Evolutionary conservation across 164 flowering plant genomes (phyloP).

Genomic region (Kalanchoe fedtschenkoi): DNA sequence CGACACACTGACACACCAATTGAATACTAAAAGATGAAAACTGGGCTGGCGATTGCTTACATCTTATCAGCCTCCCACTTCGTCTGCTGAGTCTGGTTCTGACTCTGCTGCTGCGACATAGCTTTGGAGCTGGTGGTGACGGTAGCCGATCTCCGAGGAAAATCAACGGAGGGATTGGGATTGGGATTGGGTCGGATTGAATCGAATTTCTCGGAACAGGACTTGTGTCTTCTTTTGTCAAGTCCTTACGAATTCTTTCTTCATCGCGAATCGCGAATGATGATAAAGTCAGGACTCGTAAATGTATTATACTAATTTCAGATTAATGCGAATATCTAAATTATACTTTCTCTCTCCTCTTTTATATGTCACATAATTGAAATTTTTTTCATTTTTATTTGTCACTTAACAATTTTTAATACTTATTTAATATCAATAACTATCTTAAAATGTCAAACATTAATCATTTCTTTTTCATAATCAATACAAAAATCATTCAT

Average conservation of each 20-base stretch:
- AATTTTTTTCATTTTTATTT: too few relatives aligned
- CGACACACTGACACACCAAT: neutral
- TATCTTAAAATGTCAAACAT: too few relatives aligned
- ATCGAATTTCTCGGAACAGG: neutral
- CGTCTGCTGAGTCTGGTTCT: slow-evolving; percentile 1
- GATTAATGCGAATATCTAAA: too few relatives aligned
- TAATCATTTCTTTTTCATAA: too few relatives aligned
- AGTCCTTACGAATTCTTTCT: neutral
- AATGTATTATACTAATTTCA: too few relatives aligned
- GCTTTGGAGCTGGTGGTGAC: neutral
- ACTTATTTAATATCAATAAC: too few relatives aligned
- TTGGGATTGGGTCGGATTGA: neutral
- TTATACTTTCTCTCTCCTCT: too few relatives aligned
- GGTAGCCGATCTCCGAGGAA: neutral
- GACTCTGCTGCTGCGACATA: neutral
- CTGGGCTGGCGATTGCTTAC: neutral
- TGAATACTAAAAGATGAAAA: neutral
- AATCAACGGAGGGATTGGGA: neutral
- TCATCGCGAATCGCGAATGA: too few relatives aligned
- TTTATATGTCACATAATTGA: too few relatives aligned
- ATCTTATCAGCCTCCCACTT: slow-evolving; percentile 5
- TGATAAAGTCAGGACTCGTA: too few relatives aligned
- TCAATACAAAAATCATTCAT: too few relatives aligned
- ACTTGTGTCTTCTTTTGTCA: neutral
- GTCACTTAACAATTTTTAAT: too few relatives aligned